These are phyloP conservation scores for Leccinum ochraceum DNA, from an alignment of 768 basidiomycete genomes.

Conservation along the genomic window DNA sequence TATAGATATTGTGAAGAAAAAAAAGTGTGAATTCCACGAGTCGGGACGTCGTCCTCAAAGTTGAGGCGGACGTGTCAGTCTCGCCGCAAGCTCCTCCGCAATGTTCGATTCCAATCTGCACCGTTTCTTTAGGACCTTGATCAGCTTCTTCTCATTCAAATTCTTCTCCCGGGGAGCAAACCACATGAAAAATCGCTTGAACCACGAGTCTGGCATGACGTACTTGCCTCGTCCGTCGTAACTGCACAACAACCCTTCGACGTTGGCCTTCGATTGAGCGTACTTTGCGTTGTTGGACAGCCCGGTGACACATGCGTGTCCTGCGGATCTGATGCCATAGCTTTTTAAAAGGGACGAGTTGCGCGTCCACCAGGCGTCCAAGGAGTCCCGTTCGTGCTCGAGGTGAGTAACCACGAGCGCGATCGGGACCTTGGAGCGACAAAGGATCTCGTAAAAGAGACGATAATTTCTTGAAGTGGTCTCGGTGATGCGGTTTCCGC, in stretches of 20 bases:
- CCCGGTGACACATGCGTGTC: slow-evolving; percentile 36
- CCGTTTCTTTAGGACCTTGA: neutral
- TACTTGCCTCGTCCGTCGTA: neutral
- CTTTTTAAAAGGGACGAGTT: slow-evolving; percentile 23
- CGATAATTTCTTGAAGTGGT: too few relatives aligned
- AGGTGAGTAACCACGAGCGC: slow-evolving; percentile 24
- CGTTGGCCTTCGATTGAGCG: neutral
- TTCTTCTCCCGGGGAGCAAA: neutral
- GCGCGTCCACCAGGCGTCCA: slow-evolving; percentile 37
- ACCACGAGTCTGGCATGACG: neutral
- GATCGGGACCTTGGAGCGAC: too few relatives aligned
- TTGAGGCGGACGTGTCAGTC: neutral
- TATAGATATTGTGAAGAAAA: too few relatives aligned
- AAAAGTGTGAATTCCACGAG: too few relatives aligned
- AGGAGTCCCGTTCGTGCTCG: slow-evolving; percentile 31
- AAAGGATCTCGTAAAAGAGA: too few relatives aligned
- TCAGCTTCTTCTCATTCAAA: neutral
- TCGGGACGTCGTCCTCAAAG: too few relatives aligned
- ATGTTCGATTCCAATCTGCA: neutral
- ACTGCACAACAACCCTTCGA: neutral
- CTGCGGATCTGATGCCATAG: slow-evolving; percentile 23
- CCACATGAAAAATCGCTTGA: neutral
- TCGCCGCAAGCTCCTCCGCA: neutral
- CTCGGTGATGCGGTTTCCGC: too few relatives aligned
- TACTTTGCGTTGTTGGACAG: slow-evolving; percentile 23